These are phyloP conservation scores for Chrysoporthe austroafricana DNA, from an alignment of 2,329 filamentous ascomycete species.

Conservation along the genomic window DNA sequence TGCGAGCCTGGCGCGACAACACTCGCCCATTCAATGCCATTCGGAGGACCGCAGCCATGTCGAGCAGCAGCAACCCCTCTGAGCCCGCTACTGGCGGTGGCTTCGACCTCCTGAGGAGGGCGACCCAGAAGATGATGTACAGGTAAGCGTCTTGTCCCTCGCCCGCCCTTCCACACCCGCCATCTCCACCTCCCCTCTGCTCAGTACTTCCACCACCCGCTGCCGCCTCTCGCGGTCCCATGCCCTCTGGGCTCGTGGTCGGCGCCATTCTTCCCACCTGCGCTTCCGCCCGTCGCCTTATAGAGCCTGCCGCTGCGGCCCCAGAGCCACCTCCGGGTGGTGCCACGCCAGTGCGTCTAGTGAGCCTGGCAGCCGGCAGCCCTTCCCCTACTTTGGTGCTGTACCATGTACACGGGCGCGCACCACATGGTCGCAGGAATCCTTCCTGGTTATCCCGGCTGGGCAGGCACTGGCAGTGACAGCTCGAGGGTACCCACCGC, in stretches of 20 bases:
- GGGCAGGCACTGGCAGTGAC: neutral
- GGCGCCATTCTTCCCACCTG: neutral
- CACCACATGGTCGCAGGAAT: conserved; percentile 1
- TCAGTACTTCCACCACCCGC: neutral
- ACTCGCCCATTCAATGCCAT: conserved; percentile 3
- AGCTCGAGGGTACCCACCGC: conserved; percentile 2
- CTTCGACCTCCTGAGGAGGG: conserved; percentile 62
- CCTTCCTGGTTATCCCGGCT: neutral
- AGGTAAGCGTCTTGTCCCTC: conserved; percentile 48
- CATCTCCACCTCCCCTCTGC: neutral
- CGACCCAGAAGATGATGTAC: conserved; percentile 66
- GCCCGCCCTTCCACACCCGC: neutral
- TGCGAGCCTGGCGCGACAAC: conserved; percentile 1
- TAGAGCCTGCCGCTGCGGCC: neutral
- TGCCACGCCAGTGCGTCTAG: neutral
- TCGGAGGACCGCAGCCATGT: conserved; percentile 43
- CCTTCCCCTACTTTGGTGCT: neutral
- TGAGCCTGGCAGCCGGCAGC: conserved; percentile 17
- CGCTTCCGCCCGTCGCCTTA: neutral
- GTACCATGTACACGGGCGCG: too few relatives aligned
- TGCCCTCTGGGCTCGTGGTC: neutral
- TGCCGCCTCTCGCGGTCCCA: too few relatives aligned
- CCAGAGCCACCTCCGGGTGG: too few relatives aligned
- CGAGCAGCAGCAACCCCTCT: conserved; percentile 49
- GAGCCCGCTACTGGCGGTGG: conserved; percentile 47